Base-by-base conservation (phyloP, 345 rosid species). In the Litchi chinensis region DNA sequence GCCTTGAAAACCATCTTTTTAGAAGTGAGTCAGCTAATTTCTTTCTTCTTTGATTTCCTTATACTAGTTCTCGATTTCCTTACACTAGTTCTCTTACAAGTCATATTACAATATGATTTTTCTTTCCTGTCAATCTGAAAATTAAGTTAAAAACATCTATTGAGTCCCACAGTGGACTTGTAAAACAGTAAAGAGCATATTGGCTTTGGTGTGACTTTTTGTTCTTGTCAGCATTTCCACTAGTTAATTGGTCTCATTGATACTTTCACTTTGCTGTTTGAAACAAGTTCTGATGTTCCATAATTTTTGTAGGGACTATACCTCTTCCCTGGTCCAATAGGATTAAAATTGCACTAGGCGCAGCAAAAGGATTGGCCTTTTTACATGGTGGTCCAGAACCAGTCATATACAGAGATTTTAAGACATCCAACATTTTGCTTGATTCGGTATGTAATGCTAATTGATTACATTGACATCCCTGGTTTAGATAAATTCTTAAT, bases 1-100 rank as follows among this genome's bases (percentile, higher is more conserved):
- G 99, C 84, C 89, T 96, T 72, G 99, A 96, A 90, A 94, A 96
- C 80, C 99, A 96, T 86, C 96, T 96, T 66, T 96, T 96, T 78
- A 89, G 98, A 86, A 93, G 99, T 96, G 86, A 83, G 96, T 86
- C 60, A n/a, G 11, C 64, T 1, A 28, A 32, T 32, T 3, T 46
- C 6, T 67, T 40, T 22, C 16, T 50, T 19, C 73, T 67, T 39
- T 37, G 73, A 21, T 21, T 71, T 77, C 8, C 39, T 22, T 52
- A 5, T 68, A 62, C 50, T 65, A 50, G 59, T 65, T 65, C 63
- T 71, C 76, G 73, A 21, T 21, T 71, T 77, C 8, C 39, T 22
- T 52, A 5, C 56, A 62, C 50, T 65, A 50, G 59, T 65, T 65
- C 63, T 71, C 76, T 19, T 9, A 44, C 16, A 64, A 18, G 65